phyloP scores from a whole-genome alignment of 352 stramenopile species.

The Phytophthora cactorum region DNA sequence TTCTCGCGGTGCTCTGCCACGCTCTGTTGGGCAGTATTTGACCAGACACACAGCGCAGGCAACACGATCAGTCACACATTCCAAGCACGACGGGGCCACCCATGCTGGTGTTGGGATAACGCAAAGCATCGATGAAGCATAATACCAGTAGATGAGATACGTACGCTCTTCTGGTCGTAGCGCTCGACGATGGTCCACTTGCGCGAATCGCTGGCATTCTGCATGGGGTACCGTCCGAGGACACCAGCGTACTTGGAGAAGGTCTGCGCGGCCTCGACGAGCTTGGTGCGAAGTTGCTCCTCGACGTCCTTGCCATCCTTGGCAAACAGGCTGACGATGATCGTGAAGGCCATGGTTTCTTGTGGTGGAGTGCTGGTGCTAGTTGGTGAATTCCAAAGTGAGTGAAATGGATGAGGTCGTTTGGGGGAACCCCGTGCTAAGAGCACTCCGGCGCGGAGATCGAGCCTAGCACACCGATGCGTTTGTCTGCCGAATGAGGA shows the following conservation, averaged over 20 bases:
- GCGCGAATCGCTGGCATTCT: slow-evolving; percentile 22
- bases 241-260: slow-evolving; percentile 25
- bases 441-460: too few relatives aligned
- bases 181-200: slow-evolving; percentile 31
- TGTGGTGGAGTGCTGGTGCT: not conserved
- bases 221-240: slow-evolving; percentile 20
- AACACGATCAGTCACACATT: not conserved
- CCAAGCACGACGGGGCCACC: too few relatives aligned
- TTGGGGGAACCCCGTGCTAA: too few relatives aligned
- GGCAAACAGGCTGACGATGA: slow-evolving; percentile 27
- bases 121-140: not conserved
- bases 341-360: slow-evolving; percentile 27
- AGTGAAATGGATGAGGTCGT: slow-evolving; percentile 6
- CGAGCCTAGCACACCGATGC: too few relatives aligned
- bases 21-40: slow-evolving; percentile 15
- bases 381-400: slow-evolving; percentile 24
- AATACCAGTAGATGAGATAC: not conserved
- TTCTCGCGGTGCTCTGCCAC: slow-evolving; percentile 25
- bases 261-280: slow-evolving; percentile 20
- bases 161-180: slow-evolving; percentile 23
- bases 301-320: slow-evolving; percentile 23
- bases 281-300: slow-evolving; percentile 25
- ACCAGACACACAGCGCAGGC: not conserved
- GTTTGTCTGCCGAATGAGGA: too few relatives aligned
- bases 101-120: too few relatives aligned